phyloP scores from a whole-genome alignment of 129 eudicot genomes.

The Artemisia tridentata region DNA sequence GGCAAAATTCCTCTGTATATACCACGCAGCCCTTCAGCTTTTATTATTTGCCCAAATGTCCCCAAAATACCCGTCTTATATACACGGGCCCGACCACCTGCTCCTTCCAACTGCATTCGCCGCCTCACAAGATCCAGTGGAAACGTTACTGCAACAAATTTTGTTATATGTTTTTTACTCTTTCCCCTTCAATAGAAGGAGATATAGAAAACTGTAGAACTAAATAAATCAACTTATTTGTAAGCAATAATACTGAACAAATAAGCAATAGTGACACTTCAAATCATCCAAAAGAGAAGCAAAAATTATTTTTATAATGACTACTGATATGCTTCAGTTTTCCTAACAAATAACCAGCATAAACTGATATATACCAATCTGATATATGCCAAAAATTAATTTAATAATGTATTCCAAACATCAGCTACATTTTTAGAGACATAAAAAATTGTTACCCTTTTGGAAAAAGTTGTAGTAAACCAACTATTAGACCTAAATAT shows the following conservation, averaged over 20 bases:
- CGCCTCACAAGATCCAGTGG: constrained; percentile 97
- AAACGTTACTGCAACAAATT: constrained; percentile 61
- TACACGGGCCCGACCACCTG: constrained; percentile 84
- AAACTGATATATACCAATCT: constrained; percentile 1
- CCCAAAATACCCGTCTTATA: constrained; percentile 76
- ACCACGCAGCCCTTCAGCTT: constrained; percentile 81
- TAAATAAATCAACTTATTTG: not conserved
- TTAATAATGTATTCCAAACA: too few relatives aligned
- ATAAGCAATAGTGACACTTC: not conserved
- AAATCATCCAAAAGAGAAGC: not conserved
- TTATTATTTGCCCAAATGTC: constrained; percentile 61
- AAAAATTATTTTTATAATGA: not conserved
- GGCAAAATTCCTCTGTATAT: constrained; percentile 93
- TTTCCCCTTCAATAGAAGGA: not conserved
- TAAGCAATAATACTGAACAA: not conserved
- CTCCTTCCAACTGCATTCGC: constrained; percentile 97
- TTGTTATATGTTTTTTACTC: not conserved
- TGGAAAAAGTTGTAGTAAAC: too few relatives aligned
- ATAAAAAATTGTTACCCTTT: too few relatives aligned
- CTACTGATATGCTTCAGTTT: not conserved
- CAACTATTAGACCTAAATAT: too few relatives aligned
- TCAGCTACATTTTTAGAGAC: too few relatives aligned
- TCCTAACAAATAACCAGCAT: not conserved
- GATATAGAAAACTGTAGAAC: not conserved
- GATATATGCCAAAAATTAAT: too few relatives aligned